Conservation (phyloP, 495 filamentous ascomycete genomes). For the Neurospora tetraspora region DNA sequence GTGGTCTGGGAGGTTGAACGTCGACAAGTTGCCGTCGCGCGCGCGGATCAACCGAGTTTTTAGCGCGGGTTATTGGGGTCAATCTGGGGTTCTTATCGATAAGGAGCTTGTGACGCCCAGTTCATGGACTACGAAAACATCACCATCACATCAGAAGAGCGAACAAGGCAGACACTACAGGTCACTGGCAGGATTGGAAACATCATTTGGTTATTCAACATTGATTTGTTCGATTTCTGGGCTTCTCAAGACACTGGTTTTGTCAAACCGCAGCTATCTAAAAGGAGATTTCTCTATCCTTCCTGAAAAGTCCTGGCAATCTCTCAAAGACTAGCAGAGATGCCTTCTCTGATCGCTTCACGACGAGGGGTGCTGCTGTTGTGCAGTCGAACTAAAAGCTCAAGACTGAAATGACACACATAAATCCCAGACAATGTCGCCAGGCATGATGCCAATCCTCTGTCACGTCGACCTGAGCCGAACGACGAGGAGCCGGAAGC, state of each 20-base stretch:
- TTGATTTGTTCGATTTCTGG: not conserved
- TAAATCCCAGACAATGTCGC: not conserved
- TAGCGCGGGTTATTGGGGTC: conserved; percentile 15
- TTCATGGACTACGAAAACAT: not conserved
- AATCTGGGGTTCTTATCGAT: conserved; percentile 24
- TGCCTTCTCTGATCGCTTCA: not conserved
- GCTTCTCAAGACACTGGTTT: not conserved
- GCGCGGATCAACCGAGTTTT: conserved; percentile 14
- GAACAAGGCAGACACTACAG: not conserved
- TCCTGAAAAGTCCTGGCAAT: not conserved
- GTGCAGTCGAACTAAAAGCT: not conserved
- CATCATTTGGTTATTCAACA: not conserved
- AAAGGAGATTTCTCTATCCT: not conserved
- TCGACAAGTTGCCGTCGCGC: not conserved
- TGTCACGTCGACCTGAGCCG: not conserved
- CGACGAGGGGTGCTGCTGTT: not conserved
- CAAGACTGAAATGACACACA: not conserved
- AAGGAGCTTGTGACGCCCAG: conserved; percentile 5
- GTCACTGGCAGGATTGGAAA: not conserved
- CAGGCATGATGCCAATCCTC: not conserved
- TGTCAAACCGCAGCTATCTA: not conserved
- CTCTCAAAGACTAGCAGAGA: not conserved
- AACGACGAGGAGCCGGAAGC: not conserved
- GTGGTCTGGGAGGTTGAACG: not conserved
- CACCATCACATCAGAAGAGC: not conserved